Base-by-base conservation (phyloP, 2,329 filamentous ascomycete species). In the Ceratocystis cubensis region DNA sequence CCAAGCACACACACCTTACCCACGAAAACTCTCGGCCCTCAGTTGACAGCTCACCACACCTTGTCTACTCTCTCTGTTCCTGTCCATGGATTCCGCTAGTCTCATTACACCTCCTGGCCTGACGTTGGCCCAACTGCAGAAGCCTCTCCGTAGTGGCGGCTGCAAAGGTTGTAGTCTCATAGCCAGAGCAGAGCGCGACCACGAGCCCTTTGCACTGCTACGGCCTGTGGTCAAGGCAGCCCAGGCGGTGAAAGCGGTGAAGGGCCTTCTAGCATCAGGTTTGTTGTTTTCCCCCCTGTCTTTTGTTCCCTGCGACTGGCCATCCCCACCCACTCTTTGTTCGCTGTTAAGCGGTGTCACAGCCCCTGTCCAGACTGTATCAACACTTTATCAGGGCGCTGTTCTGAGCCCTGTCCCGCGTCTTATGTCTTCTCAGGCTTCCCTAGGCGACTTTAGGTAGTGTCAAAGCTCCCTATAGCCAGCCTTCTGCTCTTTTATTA, bases 141-240 rank as follows among this genome's bases (percentile, higher is more conserved):
- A 33, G 56, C 28, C 28, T n/a, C 56, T 59, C 17, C 56, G 56
- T 4, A 22, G 56, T n/a, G 30, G 15, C 17, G 56, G 3, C 5
- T 59, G 56, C 28, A 59, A 59, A 59, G 56, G 56, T 1, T 59
- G 56, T 28, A 30, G 30, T 17, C 56, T 59, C 56, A 59, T 59
- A 5, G 25, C 56, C 13, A 30, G 28, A 22, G 8, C 56, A 59
- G 56, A 59, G 33, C 56, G 13, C 28, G 56, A 59, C 28, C 3
- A 59, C 15, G 56, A 59, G 17, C 17, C 8, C 25, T 37, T 59
- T 30, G 33, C 17, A 17, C 30, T 59, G 25, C 28, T 59, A n/a
- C 17, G 28, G 15, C 28, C 56, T 6, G 56, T 28, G 8, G 56
- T 33, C 15, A 30, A 59, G 30, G 56, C 56, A 5, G 56, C 33